These are phyloP conservation scores for Trypanosoma caninum DNA, from an alignment of 208 protist species.

Conservation along the genomic window DNA sequence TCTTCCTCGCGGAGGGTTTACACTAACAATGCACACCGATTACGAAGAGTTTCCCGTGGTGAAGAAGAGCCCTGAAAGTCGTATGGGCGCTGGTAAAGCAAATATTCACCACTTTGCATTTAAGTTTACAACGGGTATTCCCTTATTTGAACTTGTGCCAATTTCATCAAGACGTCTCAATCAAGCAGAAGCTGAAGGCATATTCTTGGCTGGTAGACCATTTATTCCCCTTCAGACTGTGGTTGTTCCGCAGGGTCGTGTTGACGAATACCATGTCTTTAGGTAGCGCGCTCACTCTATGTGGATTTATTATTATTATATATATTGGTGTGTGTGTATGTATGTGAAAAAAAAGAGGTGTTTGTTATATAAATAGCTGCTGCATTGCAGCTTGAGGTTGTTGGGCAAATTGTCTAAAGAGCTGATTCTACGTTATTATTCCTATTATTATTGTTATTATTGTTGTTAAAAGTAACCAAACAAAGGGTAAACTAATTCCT, in stretches of 20 bases:
- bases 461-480: too few relatives aligned
- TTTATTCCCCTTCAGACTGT: conserved; percentile 87
- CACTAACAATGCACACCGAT: conserved; percentile 86
- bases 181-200: conserved; percentile 87
- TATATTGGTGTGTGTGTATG: conserved; percentile 1
- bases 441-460: too few relatives aligned
- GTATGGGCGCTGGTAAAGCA: conserved; percentile 87
- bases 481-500: too few relatives aligned
- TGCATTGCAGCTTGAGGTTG: too few relatives aligned
- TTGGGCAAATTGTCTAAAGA: too few relatives aligned
- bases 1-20: conserved; percentile 78
- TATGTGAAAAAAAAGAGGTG: background rate
- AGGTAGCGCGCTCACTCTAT: conserved; percentile 50
- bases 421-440: too few relatives aligned
- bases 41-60: conserved; percentile 90
- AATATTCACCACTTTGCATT: conserved; percentile 92
- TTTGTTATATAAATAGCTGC: too few relatives aligned
- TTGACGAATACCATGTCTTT: conserved; percentile 90
- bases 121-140: conserved; percentile 89
- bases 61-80: conserved; percentile 85
- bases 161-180: conserved; percentile 65
- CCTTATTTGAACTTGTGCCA: conserved; percentile 80
- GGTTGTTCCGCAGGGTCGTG: conserved; percentile 85
- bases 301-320: too few relatives aligned
- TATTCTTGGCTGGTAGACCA: conserved; percentile 74